phyloP scores from a whole-genome alignment of 352 stramenopile genomes.

The Phytophthora syringae region DNA sequence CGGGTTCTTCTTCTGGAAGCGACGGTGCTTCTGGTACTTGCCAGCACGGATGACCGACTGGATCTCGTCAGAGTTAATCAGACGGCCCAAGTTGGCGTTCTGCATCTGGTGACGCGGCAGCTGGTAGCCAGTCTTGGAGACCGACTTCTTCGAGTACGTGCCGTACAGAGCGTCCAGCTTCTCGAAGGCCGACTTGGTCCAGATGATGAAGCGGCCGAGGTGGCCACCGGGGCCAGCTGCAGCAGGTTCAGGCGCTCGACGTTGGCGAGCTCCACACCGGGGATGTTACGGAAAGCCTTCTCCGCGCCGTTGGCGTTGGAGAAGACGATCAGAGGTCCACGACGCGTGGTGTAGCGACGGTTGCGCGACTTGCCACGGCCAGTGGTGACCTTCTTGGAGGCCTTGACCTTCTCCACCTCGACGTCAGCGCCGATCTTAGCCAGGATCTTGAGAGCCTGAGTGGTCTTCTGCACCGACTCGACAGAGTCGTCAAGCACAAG shows the following conservation, averaged over 20 bases:
- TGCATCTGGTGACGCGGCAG: slow-evolving; percentile 96
- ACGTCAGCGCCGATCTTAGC: slow-evolving; percentile 93
- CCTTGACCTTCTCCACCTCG: slow-evolving; percentile 98
- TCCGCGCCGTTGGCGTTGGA: slow-evolving; percentile 93
- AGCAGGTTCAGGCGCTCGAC: slow-evolving; percentile 99
- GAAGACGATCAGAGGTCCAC: slow-evolving; percentile 98
- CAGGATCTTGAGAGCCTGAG: slow-evolving; percentile 95
- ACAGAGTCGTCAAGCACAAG: slow-evolving; percentile 96
- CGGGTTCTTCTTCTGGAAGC: slow-evolving; percentile 98
- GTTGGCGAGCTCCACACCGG: slow-evolving; percentile 96
- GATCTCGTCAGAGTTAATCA: slow-evolving; percentile 99
- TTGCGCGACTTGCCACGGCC: slow-evolving; percentile 99
- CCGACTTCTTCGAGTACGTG: slow-evolving; percentile 91
- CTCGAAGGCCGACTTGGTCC: slow-evolving; percentile 98
- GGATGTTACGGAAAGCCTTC: slow-evolving; percentile 98
- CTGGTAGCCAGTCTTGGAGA: slow-evolving; percentile 92
- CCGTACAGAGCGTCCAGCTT: slow-evolving; percentile 97
- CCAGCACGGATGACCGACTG: slow-evolving; percentile 96
- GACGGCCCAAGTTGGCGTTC: slow-evolving; percentile 98
- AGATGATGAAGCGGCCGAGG: slow-evolving; percentile 99
- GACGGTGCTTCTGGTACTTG: slow-evolving; percentile 91
- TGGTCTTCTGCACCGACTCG: slow-evolving; percentile 95
- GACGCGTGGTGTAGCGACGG: slow-evolving; percentile 95
- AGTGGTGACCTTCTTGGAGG: slow-evolving; percentile 97
- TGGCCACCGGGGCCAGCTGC: slow-evolving; percentile 97